These are phyloP conservation scores for Neoboletus subvelutipes DNA, from an alignment of 768 basidiomycete species.

Conservation along the genomic window DNA sequence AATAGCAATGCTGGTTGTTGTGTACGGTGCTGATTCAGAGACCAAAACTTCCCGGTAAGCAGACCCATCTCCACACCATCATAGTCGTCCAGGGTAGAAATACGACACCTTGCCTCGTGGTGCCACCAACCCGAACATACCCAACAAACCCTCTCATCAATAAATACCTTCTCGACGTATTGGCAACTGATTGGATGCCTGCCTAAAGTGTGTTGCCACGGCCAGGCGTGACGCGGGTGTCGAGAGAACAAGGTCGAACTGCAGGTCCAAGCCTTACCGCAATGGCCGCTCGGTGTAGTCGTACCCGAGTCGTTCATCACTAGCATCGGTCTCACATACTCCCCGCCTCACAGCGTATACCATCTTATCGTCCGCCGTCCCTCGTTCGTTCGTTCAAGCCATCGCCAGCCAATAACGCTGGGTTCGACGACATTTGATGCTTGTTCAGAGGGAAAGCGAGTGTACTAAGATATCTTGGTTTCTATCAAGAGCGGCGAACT, in stretches of 20 bases:
- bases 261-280: background rate
- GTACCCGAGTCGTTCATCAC: background rate
- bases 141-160: background rate
- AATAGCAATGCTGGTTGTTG: background rate
- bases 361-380: background rate
- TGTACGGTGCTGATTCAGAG: background rate
- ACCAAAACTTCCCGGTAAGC: background rate
- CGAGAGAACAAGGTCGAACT: background rate
- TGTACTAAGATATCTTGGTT: background rate
- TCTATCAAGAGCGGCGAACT: background rate
- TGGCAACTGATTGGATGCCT: background rate
- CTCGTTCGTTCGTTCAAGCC: background rate
- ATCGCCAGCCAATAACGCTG: background rate
- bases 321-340: too few species aligned
- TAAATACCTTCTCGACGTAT: background rate
- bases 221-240: background rate
- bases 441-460: background rate
- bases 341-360: background rate
- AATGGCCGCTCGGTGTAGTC: background rate
- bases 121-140: background rate
- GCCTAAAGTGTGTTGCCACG: background rate
- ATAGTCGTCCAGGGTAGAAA: background rate
- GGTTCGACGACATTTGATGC: background rate
- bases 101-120: background rate
- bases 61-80: background rate